phyloP scores from a whole-genome alignment of 768 basidiomycete genomes.

The Pulveroboletus sp. region DNA sequence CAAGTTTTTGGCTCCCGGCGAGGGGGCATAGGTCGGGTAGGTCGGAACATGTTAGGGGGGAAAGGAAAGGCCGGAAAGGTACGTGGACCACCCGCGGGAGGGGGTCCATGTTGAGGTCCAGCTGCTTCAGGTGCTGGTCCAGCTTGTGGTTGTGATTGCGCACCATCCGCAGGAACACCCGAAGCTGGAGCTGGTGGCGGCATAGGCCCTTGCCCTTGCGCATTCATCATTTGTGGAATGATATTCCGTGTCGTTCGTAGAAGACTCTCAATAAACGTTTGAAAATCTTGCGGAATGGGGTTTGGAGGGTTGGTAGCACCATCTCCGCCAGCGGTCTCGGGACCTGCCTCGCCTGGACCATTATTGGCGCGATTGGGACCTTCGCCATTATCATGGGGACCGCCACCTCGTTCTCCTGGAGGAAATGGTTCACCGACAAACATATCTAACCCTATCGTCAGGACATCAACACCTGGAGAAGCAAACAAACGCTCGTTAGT shows the following conservation, averaged over 20 bases:
- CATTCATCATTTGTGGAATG: slow-evolving; percentile 20
- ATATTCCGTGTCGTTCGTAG: slow-evolving; percentile 26
- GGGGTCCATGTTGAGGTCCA: slow-evolving; percentile 3
- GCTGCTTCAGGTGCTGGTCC: slow-evolving; percentile 2
- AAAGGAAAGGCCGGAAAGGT: slow-evolving; percentile 12
- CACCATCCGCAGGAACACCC: not conserved
- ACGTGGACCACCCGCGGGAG: slow-evolving; percentile 11
- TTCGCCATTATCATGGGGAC: slow-evolving; percentile 9
- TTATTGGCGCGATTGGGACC: not conserved
- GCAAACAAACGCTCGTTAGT: slow-evolving; percentile 14
- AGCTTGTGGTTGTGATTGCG: slow-evolving; percentile 11
- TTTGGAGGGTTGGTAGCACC: slow-evolving; percentile 17
- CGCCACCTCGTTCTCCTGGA: slow-evolving; percentile 7
- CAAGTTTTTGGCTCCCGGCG: slow-evolving; percentile 45
- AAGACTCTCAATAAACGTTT: slow-evolving; percentile 24
- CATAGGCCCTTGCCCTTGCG: slow-evolving; percentile 8
- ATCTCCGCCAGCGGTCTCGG: slow-evolving; percentile 15
- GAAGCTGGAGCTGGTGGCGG: slow-evolving; percentile 1
- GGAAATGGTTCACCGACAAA: slow-evolving; percentile 27
- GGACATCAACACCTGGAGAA: slow-evolving; percentile 19
- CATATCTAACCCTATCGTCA: slow-evolving; percentile 43
- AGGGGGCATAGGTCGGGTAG: slow-evolving; percentile 23
- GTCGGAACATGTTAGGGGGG: slow-evolving; percentile 22
- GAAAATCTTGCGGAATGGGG: slow-evolving; percentile 24
- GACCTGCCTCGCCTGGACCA: not conserved